A percentile compares a stretch with the other conserved stretches of the same genome.
These are phyloP conservation scores for Diaporthe destruens DNA, from an alignment of 2,329 filamentous ascomycete species.

Conservation along the genomic window DNA sequence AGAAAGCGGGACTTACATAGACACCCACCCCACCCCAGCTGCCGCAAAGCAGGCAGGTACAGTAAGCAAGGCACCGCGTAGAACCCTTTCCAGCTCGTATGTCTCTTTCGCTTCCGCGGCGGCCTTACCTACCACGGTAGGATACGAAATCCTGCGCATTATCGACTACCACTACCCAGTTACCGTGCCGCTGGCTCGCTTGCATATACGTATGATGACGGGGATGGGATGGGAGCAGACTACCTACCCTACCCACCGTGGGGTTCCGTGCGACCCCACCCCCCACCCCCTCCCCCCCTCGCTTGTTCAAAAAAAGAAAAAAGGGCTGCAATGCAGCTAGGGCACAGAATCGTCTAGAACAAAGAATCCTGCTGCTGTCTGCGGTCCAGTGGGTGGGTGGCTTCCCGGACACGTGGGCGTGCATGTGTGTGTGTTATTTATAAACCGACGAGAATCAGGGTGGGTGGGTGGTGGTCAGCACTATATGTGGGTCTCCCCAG, in stretches of 20 bases:
- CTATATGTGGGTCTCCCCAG: slow-evolving; percentile 10
- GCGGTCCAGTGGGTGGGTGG: not conserved
- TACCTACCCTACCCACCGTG: not conserved
- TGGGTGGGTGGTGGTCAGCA: slow-evolving; percentile 36
- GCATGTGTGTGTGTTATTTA: not conserved
- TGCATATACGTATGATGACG: not conserved
- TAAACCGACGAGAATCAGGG: no score
- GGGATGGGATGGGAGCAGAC: not conserved
- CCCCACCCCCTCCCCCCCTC: no score
- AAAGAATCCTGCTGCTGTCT: no score
- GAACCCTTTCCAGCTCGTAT: not conserved
- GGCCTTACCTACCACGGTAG: not conserved
- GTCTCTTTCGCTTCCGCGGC: not conserved
- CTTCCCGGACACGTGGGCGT: slow-evolving; percentile 32
- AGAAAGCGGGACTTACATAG: not conserved
- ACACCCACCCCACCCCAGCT: no score
- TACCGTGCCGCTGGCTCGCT: not conserved
- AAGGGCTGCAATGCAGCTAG: not conserved
- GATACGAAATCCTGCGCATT: slow-evolving; percentile 8
- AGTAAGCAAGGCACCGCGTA: not conserved
- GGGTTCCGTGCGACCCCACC: not conserved
- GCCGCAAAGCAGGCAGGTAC: no score
- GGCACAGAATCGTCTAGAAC: not conserved
- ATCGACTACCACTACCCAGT: no score
- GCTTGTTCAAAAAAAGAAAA: not conserved